phyloP scores from a whole-genome alignment of 139 green algal species.

The Coelastrella sp. region DNA sequence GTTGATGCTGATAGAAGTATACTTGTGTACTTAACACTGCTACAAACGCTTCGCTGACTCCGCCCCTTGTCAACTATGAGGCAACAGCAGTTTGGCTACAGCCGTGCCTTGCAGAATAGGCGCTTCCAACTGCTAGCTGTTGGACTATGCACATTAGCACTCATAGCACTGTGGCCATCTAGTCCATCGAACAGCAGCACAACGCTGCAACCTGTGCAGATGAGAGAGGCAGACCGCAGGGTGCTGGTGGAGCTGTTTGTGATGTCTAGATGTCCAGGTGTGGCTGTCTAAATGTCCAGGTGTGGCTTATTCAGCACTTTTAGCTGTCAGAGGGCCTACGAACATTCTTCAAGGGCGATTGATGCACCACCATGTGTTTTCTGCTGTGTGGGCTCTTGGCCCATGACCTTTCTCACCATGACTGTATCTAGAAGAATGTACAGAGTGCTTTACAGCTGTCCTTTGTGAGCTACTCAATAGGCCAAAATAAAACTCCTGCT shows the following conservation, averaged over 20 bases:
- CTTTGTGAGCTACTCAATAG: no score
- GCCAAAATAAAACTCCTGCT: no score
- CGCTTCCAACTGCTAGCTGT: not conserved
- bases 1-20: no score
- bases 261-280: slow-evolving; percentile 25
- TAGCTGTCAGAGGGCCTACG: no score
- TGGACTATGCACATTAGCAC: not conserved
- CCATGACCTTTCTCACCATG: no score
- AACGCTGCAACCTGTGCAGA: not conserved
- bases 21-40: no score
- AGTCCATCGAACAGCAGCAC: not conserved
- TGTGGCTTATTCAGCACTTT: not conserved
- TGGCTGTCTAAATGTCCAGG: not conserved
- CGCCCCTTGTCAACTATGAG: not conserved
- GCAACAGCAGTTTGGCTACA: not conserved
- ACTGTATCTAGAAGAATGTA: no score
- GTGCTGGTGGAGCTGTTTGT: slow-evolving; percentile 36
- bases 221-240: not conserved
- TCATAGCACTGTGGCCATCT: not conserved
- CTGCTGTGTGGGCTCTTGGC: no score
- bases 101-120: not conserved
- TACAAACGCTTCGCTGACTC: not conserved
- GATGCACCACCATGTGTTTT: no score
- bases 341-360: no score
- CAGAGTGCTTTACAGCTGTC: no score